A percentile compares a stretch with the other conserved stretches of the same genome.
Conservation (phyloP, 1,284 basidiomycete species). For the Fomitopsis schrenkii region DNA sequence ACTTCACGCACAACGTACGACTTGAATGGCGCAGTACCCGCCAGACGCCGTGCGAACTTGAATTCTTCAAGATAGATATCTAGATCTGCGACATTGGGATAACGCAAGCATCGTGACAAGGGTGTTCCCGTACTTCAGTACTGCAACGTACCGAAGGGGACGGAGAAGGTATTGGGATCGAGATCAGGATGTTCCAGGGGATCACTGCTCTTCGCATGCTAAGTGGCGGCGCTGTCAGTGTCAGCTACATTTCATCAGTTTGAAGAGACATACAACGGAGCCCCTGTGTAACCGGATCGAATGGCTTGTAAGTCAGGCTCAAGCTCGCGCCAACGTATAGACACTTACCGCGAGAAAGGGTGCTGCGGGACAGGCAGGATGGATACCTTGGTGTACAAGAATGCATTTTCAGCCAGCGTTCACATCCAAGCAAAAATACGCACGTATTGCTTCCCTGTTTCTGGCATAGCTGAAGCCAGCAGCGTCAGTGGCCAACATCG, state of each 20-base stretch:
- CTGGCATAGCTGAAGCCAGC: slow-evolving; percentile 14
- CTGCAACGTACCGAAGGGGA: slow-evolving; percentile 1
- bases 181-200: slow-evolving; percentile 7
- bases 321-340: slow-evolving; percentile 3
- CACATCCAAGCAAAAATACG: background rate
- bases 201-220: slow-evolving; percentile 8
- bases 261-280: background rate
- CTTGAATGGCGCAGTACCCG: slow-evolving; percentile 13
- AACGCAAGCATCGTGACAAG: background rate
- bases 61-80: slow-evolving; percentile 13
- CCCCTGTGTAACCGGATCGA: slow-evolving; percentile 4
- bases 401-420: background rate
- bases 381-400: slow-evolving; percentile 1
- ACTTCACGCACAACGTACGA: slow-evolving; percentile 9
- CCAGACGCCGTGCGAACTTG: slow-evolving; percentile 11
- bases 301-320: slow-evolving; percentile 21
- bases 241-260: background rate
- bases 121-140: background rate
- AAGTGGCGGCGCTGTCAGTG: background rate
- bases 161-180: slow-evolving; percentile 8
- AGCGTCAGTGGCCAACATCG: background rate
- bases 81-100: slow-evolving; percentile 7
- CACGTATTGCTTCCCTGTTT: slow-evolving; percentile 22
- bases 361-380: background rate
- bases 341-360: slow-evolving; percentile 11